Percentiles rank a stretch among this genome's conserved stretches.
phyloP scores from a whole-genome alignment of 768 basidiomycete species.

The Crassisporium funariophilum region DNA sequence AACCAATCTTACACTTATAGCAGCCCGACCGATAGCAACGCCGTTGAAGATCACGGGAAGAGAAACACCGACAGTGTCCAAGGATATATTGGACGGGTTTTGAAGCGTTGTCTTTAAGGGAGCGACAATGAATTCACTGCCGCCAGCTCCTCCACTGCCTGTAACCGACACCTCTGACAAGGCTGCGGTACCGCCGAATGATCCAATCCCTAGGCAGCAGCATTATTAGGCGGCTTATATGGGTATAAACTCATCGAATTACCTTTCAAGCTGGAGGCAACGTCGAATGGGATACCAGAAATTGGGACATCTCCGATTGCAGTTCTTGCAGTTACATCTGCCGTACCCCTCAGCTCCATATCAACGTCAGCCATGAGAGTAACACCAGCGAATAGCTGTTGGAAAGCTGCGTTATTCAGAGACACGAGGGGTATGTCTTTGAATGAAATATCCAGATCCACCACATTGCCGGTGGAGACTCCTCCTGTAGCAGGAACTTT shows the following conservation, averaged over 20 bases:
- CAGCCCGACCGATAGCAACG: conserved; percentile 59
- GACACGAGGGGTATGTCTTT: conserved; percentile 56
- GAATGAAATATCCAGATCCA: conserved; percentile 59
- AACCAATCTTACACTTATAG: conserved; percentile 48
- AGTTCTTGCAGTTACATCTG: conserved; percentile 61
- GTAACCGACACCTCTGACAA: conserved; percentile 60
- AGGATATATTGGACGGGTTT: conserved; percentile 70
- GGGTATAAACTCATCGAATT: conserved; percentile 5
- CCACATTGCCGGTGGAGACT: conserved; percentile 72
- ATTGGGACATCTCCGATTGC: conserved; percentile 69
- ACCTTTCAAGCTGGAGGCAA: conserved; percentile 59
- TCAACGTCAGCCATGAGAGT: conserved; percentile 48
- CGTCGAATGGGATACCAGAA: conserved; percentile 61
- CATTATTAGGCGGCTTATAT: not conserved
- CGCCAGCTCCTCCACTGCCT: conserved; percentile 67
- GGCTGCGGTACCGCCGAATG: conserved; percentile 54
- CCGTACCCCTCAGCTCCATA: conserved; percentile 56
- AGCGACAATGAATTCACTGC: conserved; percentile 56
- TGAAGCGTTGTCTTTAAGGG: conserved; percentile 59
- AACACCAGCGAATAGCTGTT: conserved; percentile 57
- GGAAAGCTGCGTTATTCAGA: conserved; percentile 55
- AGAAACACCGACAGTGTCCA: conserved; percentile 57
- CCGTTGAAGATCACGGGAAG: conserved; percentile 61
- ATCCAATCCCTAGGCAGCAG: conserved; percentile 49
- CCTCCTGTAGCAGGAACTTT: conserved; percentile 52